Evolutionary conservation across 2,329 filamentous ascomycete genomes (phyloP).

Genomic region (Aspergillus carbonarius): DNA sequence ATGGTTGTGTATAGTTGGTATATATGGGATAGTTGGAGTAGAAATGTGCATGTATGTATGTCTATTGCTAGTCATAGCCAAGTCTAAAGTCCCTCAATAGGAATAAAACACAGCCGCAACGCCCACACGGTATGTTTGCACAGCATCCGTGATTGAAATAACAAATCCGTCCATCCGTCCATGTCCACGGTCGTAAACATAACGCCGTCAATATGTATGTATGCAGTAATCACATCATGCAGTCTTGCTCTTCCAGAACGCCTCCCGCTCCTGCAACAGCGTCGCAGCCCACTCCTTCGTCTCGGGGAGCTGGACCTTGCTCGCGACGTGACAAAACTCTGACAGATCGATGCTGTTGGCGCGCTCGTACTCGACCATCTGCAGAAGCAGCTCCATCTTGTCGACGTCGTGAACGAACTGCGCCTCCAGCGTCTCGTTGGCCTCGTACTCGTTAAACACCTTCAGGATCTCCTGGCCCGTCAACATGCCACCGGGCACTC

Average conservation of each 20-base stretch:
- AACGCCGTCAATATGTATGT: slow-evolving; percentile 11
- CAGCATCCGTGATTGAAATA: neutral
- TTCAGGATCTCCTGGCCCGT: slow-evolving; percentile 70
- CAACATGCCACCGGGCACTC: slow-evolving; percentile 65
- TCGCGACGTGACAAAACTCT: slow-evolving; percentile 81
- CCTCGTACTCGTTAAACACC: slow-evolving; percentile 96
- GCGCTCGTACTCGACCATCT: slow-evolving; percentile 97
- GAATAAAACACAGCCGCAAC: neutral
- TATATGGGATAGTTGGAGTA: neutral
- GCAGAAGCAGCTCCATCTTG: slow-evolving; percentile 90
- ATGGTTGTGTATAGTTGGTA: neutral
- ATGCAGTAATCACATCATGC: slow-evolving; percentile 5
- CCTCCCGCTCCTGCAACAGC: slow-evolving; percentile 71
- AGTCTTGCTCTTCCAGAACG: slow-evolving; percentile 61
- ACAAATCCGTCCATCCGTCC: neutral
- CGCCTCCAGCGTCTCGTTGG: slow-evolving; percentile 77
- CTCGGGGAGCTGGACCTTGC: slow-evolving; percentile 71
- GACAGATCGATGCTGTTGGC: slow-evolving; percentile 69
- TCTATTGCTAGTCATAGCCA: neutral
- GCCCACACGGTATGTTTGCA: neutral
- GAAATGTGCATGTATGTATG: neutral
- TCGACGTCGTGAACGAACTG: slow-evolving; percentile 95
- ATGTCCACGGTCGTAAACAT: neutral
- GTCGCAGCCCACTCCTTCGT: slow-evolving; percentile 76
- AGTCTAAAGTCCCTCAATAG: neutral